Evolutionary conservation across 1,284 basidiomycete genomes (phyloP), one percentile per base, ranked within the genome.

Genomic region (Prillingera fragicola): DNA sequence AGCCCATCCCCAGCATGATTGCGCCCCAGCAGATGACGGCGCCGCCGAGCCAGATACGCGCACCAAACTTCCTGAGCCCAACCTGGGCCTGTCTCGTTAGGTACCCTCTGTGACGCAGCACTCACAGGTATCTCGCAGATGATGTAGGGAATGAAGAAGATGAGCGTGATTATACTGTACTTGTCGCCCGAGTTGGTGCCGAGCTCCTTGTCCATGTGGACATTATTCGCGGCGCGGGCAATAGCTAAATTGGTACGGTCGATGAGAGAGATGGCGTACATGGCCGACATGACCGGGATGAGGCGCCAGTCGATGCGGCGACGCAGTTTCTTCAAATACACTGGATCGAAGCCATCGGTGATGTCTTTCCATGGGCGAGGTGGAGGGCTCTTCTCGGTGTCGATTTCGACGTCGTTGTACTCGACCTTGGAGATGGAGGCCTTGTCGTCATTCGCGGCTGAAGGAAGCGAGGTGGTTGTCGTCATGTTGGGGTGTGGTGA

Each of bases 1-100:
- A 67, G 4, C 56, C 67, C 62, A 69, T 66, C 15, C 62, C 62
- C n/a, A 73, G 41, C 65, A 72, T 71, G 41, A 70, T 56, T 5
- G 67, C 44, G 23, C 73, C 73, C 66, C 71, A 74, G 32, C 58
- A 50, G 33, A 62, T 21, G n/a, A 46, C 43, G n/a, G 46, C 40
- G 4, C 34, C 29, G 14, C 33, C 43, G 29, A 52, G 50, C 50
- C 50, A 52, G 12, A 35, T 17, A 17, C 43, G 41, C 3, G 50
- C 50, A 8, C 55, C 50, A 23, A 55, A 55, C 17, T 50, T 48
- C 15, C 57, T 41, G 34, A 54, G 50, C 65, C 52, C 17, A 57
- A 63, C 33, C 29, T 52, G 50, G 2, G 52, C 48, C 46, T 48
- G 27, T 12, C 4, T n/a, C 14, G 7, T 22, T 4, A 18, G 21